Percentiles rank a stretch among this genome's conserved stretches.
Evolutionary conservation across 2,329 filamentous ascomycete genomes (phyloP).

Genomic region (Westerdykella ornata): DNA sequence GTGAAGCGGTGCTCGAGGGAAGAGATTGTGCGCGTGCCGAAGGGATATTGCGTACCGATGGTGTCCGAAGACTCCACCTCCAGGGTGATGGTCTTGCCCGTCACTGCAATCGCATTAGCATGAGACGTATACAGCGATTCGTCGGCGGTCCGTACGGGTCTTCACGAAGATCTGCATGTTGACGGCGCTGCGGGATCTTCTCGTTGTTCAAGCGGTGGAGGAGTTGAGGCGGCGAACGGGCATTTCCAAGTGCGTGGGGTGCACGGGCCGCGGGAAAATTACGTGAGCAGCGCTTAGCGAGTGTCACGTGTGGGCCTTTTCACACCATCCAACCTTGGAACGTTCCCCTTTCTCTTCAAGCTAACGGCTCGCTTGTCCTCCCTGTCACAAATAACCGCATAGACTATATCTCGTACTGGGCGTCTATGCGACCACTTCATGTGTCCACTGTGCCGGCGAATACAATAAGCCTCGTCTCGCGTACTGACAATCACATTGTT

Average conservation of each 20-base stretch:
- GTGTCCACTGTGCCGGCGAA: too few relatives aligned
- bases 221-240: conserved; percentile 16
- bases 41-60: conserved; percentile 49
- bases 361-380: too few relatives aligned
- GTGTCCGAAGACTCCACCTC: conserved; percentile 99
- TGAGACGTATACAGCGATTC: conserved; percentile 9
- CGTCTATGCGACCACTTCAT: too few relatives aligned
- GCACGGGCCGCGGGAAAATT: conserved; percentile 17
- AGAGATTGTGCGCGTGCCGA: conserved; percentile 3
- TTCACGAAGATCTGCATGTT: conserved; percentile 73
- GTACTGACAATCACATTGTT: too few relatives aligned
- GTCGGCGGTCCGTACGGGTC: conserved; percentile 57
- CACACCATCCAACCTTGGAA: too few relatives aligned
- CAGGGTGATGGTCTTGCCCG: conserved; percentile 99
- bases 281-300: conserved; percentile 13
- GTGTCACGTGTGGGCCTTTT: not conserved
- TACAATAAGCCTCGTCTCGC: too few relatives aligned
- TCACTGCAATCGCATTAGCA: conserved; percentile 37
- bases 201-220: conserved; percentile 5
- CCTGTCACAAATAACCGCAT: too few relatives aligned
- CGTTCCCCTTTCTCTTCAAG: too few relatives aligned
- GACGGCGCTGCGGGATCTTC: conserved; percentile 26
- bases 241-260: conserved; percentile 10
- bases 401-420: too few relatives aligned
- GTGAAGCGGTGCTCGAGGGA: conserved; percentile 8